A percentile compares a stretch with the other conserved stretches of the same genome.
Conservation (phyloP, 441 rosid genomes). For the Erodium trifolium region DNA sequence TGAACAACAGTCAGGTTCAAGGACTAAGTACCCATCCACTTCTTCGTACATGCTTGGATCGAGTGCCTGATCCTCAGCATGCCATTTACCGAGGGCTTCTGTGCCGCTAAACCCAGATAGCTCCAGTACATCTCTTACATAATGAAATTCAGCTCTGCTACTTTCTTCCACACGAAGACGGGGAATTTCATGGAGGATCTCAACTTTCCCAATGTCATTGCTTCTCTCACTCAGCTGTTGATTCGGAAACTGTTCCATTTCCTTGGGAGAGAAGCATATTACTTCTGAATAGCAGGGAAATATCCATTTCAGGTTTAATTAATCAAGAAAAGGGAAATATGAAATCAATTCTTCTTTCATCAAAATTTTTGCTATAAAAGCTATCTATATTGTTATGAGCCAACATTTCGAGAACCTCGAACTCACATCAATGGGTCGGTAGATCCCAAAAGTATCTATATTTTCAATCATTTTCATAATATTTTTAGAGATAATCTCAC, state of each 20-base stretch:
- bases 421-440: neutral
- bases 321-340: neutral
- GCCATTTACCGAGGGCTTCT: slow-evolving; percentile 54
- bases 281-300: slow-evolving; percentile 10
- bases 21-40: slow-evolving; percentile 36
- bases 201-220: neutral
- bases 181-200: slow-evolving; percentile 19
- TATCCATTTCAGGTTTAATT: neutral
- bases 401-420: neutral
- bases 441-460: neutral
- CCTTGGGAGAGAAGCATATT: neutral
- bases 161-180: slow-evolving; percentile 32
- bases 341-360: neutral
- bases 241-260: slow-evolving; percentile 9
- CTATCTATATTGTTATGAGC: neutral
- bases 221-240: slow-evolving; percentile 6
- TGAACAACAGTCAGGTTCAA: slow-evolving; percentile 37
- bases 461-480: neutral
- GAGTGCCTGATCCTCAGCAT: slow-evolving; percentile 55
- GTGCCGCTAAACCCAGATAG: slow-evolving; percentile 57
- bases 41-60: slow-evolving; percentile 51
- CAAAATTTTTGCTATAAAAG: neutral
- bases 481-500: neutral
- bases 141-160: slow-evolving; percentile 44
- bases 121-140: slow-evolving; percentile 63